These are phyloP conservation scores for Lentinus polychrous DNA, from an alignment of 1,284 basidiomycete species.

Conservation along the genomic window DNA sequence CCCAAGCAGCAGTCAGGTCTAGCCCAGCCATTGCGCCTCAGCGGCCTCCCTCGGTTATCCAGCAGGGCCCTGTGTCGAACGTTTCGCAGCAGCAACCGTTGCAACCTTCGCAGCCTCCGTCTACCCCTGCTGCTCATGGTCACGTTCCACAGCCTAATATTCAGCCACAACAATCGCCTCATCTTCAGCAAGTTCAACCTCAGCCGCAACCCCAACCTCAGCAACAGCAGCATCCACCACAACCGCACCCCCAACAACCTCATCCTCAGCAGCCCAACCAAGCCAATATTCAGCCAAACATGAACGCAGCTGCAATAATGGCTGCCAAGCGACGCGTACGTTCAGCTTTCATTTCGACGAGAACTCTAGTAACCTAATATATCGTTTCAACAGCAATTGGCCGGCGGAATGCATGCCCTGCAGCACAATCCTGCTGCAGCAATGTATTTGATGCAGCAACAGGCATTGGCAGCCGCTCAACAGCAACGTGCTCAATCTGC, in stretches of 20 bases:
- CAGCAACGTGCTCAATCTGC: background rate
- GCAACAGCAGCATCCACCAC: background rate
- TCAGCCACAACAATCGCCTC: conserved; percentile 1
- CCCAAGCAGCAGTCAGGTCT: conserved; percentile 1
- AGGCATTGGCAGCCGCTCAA: too few relatives aligned
- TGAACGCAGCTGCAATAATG: background rate
- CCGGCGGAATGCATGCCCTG: conserved; percentile 6
- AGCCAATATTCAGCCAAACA: background rate
- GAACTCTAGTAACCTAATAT: too few relatives aligned
- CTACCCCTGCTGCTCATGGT: conserved; percentile 1
- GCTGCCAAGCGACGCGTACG: conserved; percentile 9
- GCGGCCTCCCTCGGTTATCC: conserved; percentile 10
- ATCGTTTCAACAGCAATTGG: conserved; percentile 4
- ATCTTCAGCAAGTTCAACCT: conserved; percentile 3
- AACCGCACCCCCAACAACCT: background rate
- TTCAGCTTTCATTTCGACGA: conserved; percentile 1
- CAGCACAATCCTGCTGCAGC: conserved; percentile 1
- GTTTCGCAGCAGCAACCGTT: background rate
- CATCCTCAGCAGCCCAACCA: conserved; percentile 2
- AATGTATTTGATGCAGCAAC: background rate
- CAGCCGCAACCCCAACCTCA: conserved; percentile 6
- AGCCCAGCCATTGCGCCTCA: conserved; percentile 5
- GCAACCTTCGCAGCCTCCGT: conserved; percentile 1
- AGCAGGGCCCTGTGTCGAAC: background rate
- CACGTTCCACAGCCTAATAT: background rate